Base-by-base conservation (phyloP, 1,284 basidiomycete species). In the Ustilago xerochloae region DNA sequence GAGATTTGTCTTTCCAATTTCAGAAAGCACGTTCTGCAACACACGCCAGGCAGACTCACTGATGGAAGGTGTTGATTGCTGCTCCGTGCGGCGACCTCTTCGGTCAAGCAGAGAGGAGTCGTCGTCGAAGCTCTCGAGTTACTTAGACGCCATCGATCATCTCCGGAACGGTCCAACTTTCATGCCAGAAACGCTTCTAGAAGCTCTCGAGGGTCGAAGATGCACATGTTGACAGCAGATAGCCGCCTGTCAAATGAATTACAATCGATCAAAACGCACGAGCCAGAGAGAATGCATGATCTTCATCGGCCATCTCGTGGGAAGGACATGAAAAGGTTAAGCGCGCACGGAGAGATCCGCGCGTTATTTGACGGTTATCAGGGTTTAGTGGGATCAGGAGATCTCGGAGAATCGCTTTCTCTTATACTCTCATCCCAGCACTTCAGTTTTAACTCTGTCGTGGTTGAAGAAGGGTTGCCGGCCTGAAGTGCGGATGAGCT, bases 331-430 rank as follows among this genome's bases (percentile, higher is more conserved):
- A n/a, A n/a, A n/a, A n/a, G n/a, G n/a, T n/a, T n/a, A n/a, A n/a
- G n/a, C n/a, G n/a, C n/a, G n/a, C n/a, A n/a, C n/a, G n/a, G n/a
- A n/a, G n/a, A n/a, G n/a, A n/a, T n/a, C n/a, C n/a, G n/a, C 28
- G 30, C 26, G 35, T 30, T 49, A 39, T 41, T 29, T 7, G 20
- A 28, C 22, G 15, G 10, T 43, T 24, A 51, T 60, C 58, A 60
- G 58, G 58, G 36, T 47, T 45, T 52, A 53, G 36, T 28, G 45
- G 51, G 51, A 48, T 39, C 53, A 36, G 59, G 59, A 18, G 39
- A 32, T 49, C n/a, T 49, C 59, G 59, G 51, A 52, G 8, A 54
- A 54, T 48, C 26, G 45, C 45, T 13, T 3, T 47, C 18, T 8
- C 18, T 24, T 9, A 6, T 29, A 7, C 26, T 7, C 29, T n/a